A percentile compares a stretch with the other conserved stretches of the same genome.
phyloP scores from a whole-genome alignment of 2,329 filamentous ascomycete species.

The Exophiala alcalophila region DNA sequence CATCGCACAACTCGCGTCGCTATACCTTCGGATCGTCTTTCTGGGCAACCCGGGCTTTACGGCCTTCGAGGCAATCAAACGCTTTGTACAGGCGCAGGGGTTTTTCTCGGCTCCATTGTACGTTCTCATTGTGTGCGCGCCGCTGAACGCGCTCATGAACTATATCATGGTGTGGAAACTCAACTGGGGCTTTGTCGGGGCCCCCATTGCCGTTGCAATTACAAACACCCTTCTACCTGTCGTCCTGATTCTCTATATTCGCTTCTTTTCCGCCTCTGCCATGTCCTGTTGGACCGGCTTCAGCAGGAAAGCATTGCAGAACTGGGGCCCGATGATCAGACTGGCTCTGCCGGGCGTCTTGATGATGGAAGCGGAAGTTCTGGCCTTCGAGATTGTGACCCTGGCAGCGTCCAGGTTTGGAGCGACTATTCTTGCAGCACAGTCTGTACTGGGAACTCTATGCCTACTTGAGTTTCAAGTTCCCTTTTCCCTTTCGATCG shows the following conservation, averaged over 20 bases:
- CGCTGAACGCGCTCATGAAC: too few relatives aligned
- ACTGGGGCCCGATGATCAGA: constrained; percentile 72
- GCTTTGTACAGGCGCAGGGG: constrained; percentile 73
- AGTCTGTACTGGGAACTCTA: constrained; percentile 70
- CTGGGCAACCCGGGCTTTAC: constrained; percentile 66
- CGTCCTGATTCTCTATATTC: constrained; percentile 63
- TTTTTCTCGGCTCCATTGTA: too few relatives aligned
- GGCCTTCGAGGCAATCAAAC: constrained; percentile 67
- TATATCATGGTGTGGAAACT: too few relatives aligned
- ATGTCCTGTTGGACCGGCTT: constrained; percentile 65
- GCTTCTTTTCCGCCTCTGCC: constrained; percentile 52
- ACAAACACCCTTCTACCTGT: constrained; percentile 65
- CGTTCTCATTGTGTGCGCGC: too few relatives aligned
- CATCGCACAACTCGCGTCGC: constrained; percentile 62
- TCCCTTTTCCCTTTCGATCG: constrained; percentile 77
- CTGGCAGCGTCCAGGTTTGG: constrained; percentile 70
- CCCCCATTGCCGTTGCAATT: constrained; percentile 64
- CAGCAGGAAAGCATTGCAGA: constrained; percentile 63
- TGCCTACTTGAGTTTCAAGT: constrained; percentile 80
- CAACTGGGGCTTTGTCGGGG: constrained; percentile 64
- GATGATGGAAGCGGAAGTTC: constrained; percentile 81
- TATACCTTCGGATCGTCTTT: constrained; percentile 63
- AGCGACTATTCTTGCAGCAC: constrained; percentile 69
- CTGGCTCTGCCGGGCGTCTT: constrained; percentile 76
- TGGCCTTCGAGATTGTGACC: constrained; percentile 81